A percentile compares a stretch with the other conserved stretches of the same genome.
Evolutionary conservation across 305 asterid genomes (phyloP).

Genomic region (Fraxinus dipetala): DNA sequence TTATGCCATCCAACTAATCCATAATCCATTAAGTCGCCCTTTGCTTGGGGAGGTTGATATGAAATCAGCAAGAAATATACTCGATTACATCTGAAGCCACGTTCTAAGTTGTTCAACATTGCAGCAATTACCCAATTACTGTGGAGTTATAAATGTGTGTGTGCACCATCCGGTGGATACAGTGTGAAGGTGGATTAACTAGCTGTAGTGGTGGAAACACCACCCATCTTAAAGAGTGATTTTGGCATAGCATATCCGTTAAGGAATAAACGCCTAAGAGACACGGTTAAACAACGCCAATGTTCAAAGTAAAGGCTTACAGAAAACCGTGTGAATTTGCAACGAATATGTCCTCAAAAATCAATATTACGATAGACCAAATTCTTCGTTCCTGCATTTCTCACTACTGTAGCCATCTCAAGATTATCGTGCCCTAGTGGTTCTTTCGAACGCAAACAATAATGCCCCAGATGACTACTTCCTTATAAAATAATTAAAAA

Average conservation of each 20-base stretch:
- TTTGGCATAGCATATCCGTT: background rate
- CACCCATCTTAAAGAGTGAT: background rate
- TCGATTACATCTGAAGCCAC: background rate
- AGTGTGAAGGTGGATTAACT: background rate
- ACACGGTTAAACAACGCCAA: background rate
- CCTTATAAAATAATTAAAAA: background rate
- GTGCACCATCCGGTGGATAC: background rate
- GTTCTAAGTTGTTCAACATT: background rate
- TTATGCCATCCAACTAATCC: background rate
- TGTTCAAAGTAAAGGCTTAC: background rate
- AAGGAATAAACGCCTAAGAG: background rate
- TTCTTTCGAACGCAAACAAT: background rate
- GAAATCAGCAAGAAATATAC: background rate
- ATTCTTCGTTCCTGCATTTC: background rate
- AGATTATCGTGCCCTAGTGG: background rate
- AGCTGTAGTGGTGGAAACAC: background rate
- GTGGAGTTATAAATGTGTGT: background rate
- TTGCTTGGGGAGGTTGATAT: background rate
- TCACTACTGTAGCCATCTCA: background rate
- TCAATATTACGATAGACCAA: background rate
- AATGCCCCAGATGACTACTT: background rate
- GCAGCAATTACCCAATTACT: background rate
- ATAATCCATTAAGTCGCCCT: background rate
- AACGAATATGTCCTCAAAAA: background rate
- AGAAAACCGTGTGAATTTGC: background rate